Conservation (phyloP, 192 early-diverging fungal genomes). For the Entomortierella lignicola region DNA sequence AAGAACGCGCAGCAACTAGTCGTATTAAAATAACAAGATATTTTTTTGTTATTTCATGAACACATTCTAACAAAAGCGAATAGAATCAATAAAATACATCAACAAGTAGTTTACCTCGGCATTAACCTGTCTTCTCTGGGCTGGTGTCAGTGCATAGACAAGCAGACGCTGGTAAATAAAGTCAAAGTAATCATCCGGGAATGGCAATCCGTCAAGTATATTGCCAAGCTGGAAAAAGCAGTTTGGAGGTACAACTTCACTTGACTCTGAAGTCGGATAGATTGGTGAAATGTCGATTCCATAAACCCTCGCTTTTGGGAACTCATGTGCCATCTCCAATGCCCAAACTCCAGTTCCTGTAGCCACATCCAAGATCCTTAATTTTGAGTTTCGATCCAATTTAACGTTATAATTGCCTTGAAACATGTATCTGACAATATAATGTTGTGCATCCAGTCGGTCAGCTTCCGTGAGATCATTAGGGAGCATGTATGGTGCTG, state of each 20-base stretch:
- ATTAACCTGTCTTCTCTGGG: conserved; percentile 21
- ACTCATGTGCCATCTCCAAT: conserved; percentile 56
- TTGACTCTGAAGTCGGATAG: conserved; percentile 28
- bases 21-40: no score
- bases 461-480: conserved; percentile 51
- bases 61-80: no score
- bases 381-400: not conserved
- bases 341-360: conserved; percentile 33
- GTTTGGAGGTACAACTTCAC: conserved; percentile 16
- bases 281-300: conserved; percentile 47
- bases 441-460: conserved; percentile 56
- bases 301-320: conserved; percentile 32
- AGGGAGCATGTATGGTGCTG: conserved; percentile 23
- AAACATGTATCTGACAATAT: conserved; percentile 47
- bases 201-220: conserved; percentile 32
- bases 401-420: conserved; percentile 28
- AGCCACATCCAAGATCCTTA: conserved; percentile 20
- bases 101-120: conserved; percentile 9
- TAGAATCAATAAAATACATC: no score
- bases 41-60: no score
- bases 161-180: conserved; percentile 18
- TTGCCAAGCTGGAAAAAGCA: conserved; percentile 24
- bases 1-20: conserved; percentile 55
- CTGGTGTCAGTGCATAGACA: conserved; percentile 9
- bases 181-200: conserved; percentile 46